Conservation (phyloP, 2,329 filamentous ascomycete species). For the Colletotrichum sojae region DNA sequence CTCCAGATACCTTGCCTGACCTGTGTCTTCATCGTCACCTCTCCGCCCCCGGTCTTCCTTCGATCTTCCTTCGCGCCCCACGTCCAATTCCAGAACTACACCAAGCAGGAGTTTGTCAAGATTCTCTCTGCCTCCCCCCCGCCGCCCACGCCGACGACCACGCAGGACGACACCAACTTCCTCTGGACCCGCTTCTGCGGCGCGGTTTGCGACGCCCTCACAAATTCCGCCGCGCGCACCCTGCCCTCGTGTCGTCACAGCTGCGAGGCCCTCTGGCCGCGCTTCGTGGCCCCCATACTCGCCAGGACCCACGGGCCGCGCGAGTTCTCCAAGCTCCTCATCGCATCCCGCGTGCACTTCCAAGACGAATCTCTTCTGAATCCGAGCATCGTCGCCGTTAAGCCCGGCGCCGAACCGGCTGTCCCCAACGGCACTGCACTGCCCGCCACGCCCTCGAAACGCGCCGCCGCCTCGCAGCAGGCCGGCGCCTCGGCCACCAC, state of each 20-base stretch:
- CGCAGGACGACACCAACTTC: constrained; percentile 70
- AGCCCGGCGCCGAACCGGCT: neutral
- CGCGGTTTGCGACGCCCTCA: constrained; percentile 89
- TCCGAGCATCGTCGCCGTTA: constrained; percentile 68
- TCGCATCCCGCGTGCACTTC: constrained; percentile 77
- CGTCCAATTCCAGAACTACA: constrained; percentile 88
- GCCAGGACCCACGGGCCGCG: constrained; percentile 80
- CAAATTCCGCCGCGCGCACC: constrained; percentile 84
- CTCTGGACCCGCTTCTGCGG: constrained; percentile 86
- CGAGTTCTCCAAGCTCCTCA: constrained; percentile 88
- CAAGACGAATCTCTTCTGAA: constrained; percentile 80
- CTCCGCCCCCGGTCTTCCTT: constrained; percentile 78
- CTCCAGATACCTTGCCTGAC: constrained; percentile 82
- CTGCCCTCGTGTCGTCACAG: constrained; percentile 79
- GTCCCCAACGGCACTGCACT: neutral
- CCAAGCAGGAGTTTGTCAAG: constrained; percentile 81
- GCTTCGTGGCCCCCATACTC: constrained; percentile 84
- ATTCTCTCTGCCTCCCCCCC: constrained; percentile 76
- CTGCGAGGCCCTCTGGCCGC: constrained; percentile 84
- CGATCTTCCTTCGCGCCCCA: constrained; percentile 77
- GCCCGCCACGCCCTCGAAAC: constrained; percentile 31
- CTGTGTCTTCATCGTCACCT: constrained; percentile 82
- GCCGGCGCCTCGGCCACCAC: constrained; percentile 15
- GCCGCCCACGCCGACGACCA: constrained; percentile 63
- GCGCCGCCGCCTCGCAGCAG: constrained; percentile 1